Conservation (phyloP, 164 flowering plant species). For the Tetrastigma voinierianum region DNA sequence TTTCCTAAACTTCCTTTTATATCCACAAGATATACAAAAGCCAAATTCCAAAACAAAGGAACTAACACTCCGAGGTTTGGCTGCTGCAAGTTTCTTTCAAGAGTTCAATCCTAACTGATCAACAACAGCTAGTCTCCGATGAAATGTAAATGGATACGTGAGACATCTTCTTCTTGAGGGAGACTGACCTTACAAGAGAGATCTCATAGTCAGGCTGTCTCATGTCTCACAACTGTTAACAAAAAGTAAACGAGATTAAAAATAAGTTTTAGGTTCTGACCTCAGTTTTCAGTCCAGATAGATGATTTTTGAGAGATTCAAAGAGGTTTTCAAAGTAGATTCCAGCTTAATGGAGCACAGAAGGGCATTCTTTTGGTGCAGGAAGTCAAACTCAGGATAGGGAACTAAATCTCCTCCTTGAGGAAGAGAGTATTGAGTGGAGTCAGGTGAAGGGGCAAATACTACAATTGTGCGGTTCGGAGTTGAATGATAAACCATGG, state of each 20-base stretch:
- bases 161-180: no score
- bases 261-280: no score
- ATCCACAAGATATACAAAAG: no score
- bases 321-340: constrained; percentile 19
- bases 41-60: no score
- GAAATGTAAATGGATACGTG: no score
- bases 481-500: not conserved
- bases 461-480: constrained; percentile 15
- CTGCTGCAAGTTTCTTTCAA: no score
- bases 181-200: not conserved
- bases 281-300: not conserved
- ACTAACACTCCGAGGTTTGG: no score
- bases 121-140: no score
- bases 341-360: constrained; percentile 27
- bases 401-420: constrained; percentile 13
- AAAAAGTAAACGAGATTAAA: no score
- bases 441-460: constrained; percentile 20
- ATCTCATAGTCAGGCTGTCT: not conserved
- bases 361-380: constrained; percentile 14
- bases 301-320: constrained; percentile 9
- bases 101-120: no score
- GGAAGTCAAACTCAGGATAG: constrained; percentile 21
- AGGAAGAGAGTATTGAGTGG: not conserved
- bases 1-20: no score
- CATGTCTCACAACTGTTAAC: not conserved